phyloP scores from a whole-genome alignment of 2,329 filamentous ascomycete genomes.

The Furcasterigmium sp. region DNA sequence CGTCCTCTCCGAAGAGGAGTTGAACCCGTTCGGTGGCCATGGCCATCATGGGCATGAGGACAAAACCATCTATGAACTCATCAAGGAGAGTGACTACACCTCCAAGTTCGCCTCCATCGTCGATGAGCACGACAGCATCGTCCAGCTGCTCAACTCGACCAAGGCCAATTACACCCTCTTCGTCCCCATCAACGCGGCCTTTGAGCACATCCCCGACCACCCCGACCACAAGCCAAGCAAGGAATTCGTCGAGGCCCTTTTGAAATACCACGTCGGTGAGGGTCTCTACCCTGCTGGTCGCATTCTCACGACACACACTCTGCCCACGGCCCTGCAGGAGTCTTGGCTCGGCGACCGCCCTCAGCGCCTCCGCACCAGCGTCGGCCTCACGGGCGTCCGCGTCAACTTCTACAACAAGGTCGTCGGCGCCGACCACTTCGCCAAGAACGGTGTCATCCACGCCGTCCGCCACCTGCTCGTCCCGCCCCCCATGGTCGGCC shows the following conservation, averaged over 20 bases:
- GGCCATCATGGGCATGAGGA: constrained; percentile 41
- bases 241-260: constrained; percentile 61
- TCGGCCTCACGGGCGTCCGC: constrained; percentile 56
- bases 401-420: constrained; percentile 76
- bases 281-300: constrained; percentile 61
- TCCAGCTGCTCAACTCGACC: constrained; percentile 70
- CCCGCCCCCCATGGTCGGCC: constrained; percentile 61
- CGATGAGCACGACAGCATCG: constrained; percentile 65
- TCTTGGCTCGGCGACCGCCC: constrained; percentile 55
- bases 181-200: constrained; percentile 71
- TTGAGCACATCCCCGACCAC: constrained; percentile 54
- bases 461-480: constrained; percentile 69
- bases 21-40: constrained; percentile 7
- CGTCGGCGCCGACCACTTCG: constrained; percentile 53
- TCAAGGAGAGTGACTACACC: constrained; percentile 70
- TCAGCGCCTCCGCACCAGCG: constrained; percentile 68
- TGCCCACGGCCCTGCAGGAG: constrained; percentile 63
- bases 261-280: constrained; percentile 71
- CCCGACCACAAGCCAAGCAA: constrained; percentile 55
- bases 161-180: constrained; percentile 74
- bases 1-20: constrained; percentile 23
- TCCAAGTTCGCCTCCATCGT: constrained; percentile 73
- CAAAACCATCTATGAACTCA: constrained; percentile 73
- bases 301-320: constrained; percentile 66
- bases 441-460: constrained; percentile 78